Evolutionary conservation across 176 grass and related monocot genomes (phyloP).

Genomic region (Ensete ventricosum): DNA sequence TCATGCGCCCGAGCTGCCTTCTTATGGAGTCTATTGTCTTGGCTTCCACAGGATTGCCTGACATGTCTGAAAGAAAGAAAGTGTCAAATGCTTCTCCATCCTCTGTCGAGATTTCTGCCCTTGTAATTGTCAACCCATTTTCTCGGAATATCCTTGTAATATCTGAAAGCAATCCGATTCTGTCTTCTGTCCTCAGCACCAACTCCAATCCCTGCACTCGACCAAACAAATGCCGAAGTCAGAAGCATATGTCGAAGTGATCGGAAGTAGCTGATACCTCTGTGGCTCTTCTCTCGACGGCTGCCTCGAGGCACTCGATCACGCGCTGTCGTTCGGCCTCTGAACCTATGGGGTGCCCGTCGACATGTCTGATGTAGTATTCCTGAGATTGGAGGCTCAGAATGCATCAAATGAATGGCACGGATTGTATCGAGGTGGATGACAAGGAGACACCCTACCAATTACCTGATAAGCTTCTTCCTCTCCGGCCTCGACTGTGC

Average conservation of each 20-base stretch:
- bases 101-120: background rate
- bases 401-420: background rate
- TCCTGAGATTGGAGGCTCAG: background rate
- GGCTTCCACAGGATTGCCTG: background rate
- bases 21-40: conserved; percentile 5
- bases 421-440: background rate
- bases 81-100: conserved; percentile 2
- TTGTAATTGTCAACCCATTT: background rate
- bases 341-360: conserved; percentile 2
- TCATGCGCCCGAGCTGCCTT: background rate
- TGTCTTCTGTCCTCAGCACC: conserved; percentile 1
- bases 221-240: background rate
- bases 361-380: conserved; percentile 15
- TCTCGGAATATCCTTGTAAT: conserved; percentile 6
- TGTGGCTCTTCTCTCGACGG: background rate
- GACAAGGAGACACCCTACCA: no score
- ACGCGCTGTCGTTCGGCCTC: background rate
- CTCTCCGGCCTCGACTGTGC: background rate
- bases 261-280: background rate
- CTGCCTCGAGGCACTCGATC: conserved; percentile 12
- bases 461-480: conserved; percentile 2
- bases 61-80: background rate
- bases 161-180: background rate
- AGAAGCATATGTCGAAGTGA: no score
- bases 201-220: background rate